Base-by-base conservation (phyloP, 2,329 filamentous ascomycete species). In the Endothia cerciana region DNA sequence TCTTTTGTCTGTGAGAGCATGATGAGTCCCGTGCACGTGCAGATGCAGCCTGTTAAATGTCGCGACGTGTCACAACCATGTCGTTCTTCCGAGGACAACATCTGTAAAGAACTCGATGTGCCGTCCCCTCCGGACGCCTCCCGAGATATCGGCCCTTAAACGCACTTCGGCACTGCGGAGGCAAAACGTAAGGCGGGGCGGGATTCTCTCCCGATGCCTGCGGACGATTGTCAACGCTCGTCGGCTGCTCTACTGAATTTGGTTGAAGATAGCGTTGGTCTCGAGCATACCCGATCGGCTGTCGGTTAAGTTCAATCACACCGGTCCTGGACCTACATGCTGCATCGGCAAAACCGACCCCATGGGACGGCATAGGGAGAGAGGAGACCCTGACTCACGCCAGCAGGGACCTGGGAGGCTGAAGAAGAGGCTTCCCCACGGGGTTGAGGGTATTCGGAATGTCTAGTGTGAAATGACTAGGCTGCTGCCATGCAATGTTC, bases 261-360 rank as follows among this genome's bases (percentile, higher is more conserved):
- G 41, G 28, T 11, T 30, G n/a, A 49, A 28, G 22, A n/a, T 7
- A 19, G 40, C 15, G n/a, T 43, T 5, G 6, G 3, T 47, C 22
- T 47, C 19, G 10, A 49, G 19, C 13, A 30, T 30, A 51, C 30
- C 51, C 51, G 51, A 55, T 36, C 51, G 51, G 51, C 51, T 55
- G 10, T 51, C 47, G 47, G 47, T 17, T 51, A 30, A 51, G 33
- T 28, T 2, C 28, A 28, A 28, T 22, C 28, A 51, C 47, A 47
- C 13, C 22, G n/a, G 25, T 49, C n/a, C 28, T 33, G 25, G 47
- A 25, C 4, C 19, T 55, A 55, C 6, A 30, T 11, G 15, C 19
- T 15, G 25, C 4, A 22, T 13, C 28, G 22, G 25, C 6, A 6
- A 5, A 30, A 22, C 30, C 51, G 30, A 36, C 51, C 51, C 28